Evolutionary conservation across 306 rosid genomes (phyloP).

Genomic region (Vigna mungo): DNA sequence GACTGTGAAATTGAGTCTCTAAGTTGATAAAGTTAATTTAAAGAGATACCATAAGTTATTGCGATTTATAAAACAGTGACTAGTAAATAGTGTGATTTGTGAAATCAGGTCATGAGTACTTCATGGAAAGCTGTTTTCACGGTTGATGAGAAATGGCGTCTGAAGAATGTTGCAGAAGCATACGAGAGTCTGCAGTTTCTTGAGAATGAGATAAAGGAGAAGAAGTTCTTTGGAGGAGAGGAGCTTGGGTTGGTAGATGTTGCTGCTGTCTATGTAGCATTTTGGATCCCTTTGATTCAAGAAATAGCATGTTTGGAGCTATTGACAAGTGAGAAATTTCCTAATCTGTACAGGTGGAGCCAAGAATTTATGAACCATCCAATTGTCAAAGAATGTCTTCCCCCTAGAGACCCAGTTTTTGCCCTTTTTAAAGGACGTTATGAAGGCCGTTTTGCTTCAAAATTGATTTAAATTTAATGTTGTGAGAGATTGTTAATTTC

Average conservation of each 20-base stretch:
- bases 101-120: slow-evolving; percentile 33
- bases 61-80: background rate
- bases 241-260: slow-evolving; percentile 59
- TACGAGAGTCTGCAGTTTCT: slow-evolving; percentile 43
- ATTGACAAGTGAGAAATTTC: slow-evolving; percentile 50
- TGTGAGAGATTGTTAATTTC: no score
- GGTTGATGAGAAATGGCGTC: slow-evolving; percentile 39
- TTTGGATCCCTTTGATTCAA: slow-evolving; percentile 52
- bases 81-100: background rate
- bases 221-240: slow-evolving; percentile 69
- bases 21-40: no score
- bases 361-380: slow-evolving; percentile 44
- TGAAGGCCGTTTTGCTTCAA: background rate
- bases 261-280: slow-evolving; percentile 48
- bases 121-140: slow-evolving; percentile 21
- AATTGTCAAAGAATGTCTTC: slow-evolving; percentile 45
- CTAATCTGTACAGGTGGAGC: slow-evolving; percentile 54
- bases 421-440: slow-evolving; percentile 17
- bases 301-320: slow-evolving; percentile 45
- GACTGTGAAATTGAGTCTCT: no score
- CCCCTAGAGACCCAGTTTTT: slow-evolving; percentile 49
- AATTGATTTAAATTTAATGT: background rate
- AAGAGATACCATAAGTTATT: no score
- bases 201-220: slow-evolving; percentile 60
- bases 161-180: slow-evolving; percentile 51